Conservation (phyloP, 2,329 filamentous ascomycete species). For the Phyllosticta citriasiana region DNA sequence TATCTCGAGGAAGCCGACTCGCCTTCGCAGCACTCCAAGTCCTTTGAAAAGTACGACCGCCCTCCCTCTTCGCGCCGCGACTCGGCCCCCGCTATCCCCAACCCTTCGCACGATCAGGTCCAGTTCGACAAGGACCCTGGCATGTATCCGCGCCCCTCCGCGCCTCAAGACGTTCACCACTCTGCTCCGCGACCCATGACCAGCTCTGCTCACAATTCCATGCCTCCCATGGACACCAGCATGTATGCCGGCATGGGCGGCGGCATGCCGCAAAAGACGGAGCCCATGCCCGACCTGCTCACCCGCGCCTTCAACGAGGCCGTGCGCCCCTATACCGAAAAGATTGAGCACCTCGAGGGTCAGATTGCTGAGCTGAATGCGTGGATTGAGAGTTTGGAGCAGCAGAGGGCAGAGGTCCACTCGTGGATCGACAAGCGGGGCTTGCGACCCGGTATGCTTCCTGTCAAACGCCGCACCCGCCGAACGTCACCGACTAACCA, state of each 20-base stretch:
- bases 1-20: conserved; percentile 36
- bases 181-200: conserved; percentile 13
- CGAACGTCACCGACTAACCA: conserved; percentile 11
- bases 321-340: conserved; percentile 41
- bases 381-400: conserved; percentile 42
- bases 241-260: conserved; percentile 8
- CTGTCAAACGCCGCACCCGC: background rate
- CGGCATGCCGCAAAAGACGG: conserved; percentile 18
- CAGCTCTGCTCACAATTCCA: conserved; percentile 12
- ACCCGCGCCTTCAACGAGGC: conserved; percentile 45
- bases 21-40: conserved; percentile 27
- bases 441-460: conserved; percentile 38
- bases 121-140: conserved; percentile 20
- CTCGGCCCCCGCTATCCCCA: conserved; percentile 18
- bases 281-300: conserved; percentile 41
- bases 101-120: conserved; percentile 17
- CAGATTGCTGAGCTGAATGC: conserved; percentile 41
- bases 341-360: conserved; percentile 42
- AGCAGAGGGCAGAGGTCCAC: conserved; percentile 42
- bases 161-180: conserved; percentile 29
- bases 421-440: conserved; percentile 48
- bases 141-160: conserved; percentile 37
- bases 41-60: conserved; percentile 29
- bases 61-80: conserved; percentile 29
- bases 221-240: conserved; percentile 18